These are phyloP conservation scores for Pseudopyrenochaeta lycopersici DNA, from an alignment of 2,329 filamentous ascomycete genomes.

Conservation along the genomic window DNA sequence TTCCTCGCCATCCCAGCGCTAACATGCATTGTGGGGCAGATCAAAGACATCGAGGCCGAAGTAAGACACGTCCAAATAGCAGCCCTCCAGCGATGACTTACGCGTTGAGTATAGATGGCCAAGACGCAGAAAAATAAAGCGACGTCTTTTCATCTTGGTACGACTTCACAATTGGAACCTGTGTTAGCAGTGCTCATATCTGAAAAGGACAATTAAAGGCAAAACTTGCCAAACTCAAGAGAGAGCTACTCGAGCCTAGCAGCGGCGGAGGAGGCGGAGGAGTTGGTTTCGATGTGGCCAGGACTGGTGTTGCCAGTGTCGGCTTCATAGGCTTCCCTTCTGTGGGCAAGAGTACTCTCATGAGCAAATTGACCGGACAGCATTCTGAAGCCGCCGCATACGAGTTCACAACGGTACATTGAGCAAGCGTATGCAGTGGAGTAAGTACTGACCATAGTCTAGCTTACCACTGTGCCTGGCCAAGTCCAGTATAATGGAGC, in stretches of 20 bases:
- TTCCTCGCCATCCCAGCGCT: slow-evolving; percentile 41
- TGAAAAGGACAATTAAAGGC: slow-evolving; percentile 83
- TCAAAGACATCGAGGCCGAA: slow-evolving; percentile 96
- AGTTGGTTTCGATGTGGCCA: slow-evolving; percentile 94
- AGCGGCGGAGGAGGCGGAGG: slow-evolving; percentile 84
- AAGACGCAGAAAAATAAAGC: slow-evolving; percentile 97
- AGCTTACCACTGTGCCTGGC: slow-evolving; percentile 91
- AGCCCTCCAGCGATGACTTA: slow-evolving; percentile 30
- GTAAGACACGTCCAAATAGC: slow-evolving; percentile 60
- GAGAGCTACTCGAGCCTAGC: slow-evolving; percentile 87
- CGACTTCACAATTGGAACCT: not conserved
- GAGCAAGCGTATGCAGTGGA: not conserved
- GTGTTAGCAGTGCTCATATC: slow-evolving; percentile 31
- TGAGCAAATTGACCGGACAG: slow-evolving; percentile 93
- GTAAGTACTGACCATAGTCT: slow-evolving; percentile 17
- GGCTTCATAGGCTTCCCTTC: slow-evolving; percentile 99
- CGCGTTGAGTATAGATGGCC: slow-evolving; percentile 74
- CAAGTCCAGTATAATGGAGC: slow-evolving; percentile 97
- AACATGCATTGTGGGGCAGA: slow-evolving; percentile 63
- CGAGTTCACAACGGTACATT: slow-evolving; percentile 83
- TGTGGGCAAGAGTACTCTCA: slow-evolving; percentile 97
- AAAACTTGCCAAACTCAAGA: slow-evolving; percentile 96
- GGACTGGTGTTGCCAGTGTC: slow-evolving; percentile 95
- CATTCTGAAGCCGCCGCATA: slow-evolving; percentile 98
- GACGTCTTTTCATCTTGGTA: slow-evolving; percentile 88